Conservation (phyloP, 1,284 basidiomycete species). For the Boletellus dicymbophilus region DNA sequence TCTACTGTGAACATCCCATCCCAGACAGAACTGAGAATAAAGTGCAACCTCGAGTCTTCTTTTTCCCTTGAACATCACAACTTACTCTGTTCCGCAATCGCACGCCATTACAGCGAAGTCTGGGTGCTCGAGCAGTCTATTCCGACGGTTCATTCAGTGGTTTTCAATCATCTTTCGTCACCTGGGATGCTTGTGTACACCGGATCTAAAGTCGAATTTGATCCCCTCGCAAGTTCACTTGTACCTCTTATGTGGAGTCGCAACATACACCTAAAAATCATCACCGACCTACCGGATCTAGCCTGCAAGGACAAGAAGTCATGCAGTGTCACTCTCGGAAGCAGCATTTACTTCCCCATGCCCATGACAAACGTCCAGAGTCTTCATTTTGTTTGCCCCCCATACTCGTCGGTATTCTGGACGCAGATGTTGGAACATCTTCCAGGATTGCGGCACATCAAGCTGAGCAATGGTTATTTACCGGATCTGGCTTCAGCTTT, state of each 20-base stretch:
- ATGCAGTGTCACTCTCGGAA: not conserved
- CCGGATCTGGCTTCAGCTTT: not conserved
- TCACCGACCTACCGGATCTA: not conserved
- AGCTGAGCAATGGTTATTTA: not conserved
- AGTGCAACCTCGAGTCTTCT: not conserved
- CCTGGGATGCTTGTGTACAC: not conserved
- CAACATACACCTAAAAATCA: not conserved
- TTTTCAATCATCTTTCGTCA: not conserved
- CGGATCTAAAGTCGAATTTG: not conserved
- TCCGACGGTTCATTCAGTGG: not conserved
- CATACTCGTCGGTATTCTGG: not conserved
- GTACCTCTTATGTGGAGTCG: not conserved
- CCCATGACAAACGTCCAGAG: not conserved
- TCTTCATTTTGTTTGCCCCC: not conserved
- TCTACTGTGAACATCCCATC: constrained; percentile 1
- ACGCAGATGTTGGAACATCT: not conserved
- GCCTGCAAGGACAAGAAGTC: not conserved
- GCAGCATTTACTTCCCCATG: not conserved
- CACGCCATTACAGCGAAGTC: not conserved
- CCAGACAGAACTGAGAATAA: not conserved
- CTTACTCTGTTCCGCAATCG: not conserved
- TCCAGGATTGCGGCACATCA: not conserved
- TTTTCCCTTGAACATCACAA: not conserved
- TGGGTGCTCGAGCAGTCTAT: not conserved
- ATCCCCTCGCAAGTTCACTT: not conserved